These are phyloP conservation scores for Fusarium drepaniforme DNA, from an alignment of 2,329 filamentous ascomycete genomes.

Conservation along the genomic window DNA sequence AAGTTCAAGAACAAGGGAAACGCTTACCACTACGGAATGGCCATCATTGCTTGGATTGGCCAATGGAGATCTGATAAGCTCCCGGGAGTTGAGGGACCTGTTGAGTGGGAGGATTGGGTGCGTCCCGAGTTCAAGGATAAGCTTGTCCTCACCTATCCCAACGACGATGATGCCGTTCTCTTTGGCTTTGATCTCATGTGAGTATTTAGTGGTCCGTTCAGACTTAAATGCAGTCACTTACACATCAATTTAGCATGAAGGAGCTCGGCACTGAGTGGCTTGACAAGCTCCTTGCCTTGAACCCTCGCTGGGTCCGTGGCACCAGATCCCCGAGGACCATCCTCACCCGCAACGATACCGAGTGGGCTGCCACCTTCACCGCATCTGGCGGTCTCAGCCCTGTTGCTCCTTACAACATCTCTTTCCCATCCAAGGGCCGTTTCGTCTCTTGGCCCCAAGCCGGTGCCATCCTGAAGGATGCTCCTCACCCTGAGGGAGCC, in stretches of 20 bases:
- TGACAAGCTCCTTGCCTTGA: slow-evolving; percentile 59
- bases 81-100: slow-evolving; percentile 45
- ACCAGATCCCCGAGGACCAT: slow-evolving; percentile 56
- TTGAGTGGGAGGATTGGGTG: slow-evolving; percentile 56
- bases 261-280: slow-evolving; percentile 61
- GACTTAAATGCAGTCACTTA: neutral
- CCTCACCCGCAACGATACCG: slow-evolving; percentile 44
- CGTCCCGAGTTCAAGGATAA: slow-evolving; percentile 65
- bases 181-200: slow-evolving; percentile 63
- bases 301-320: slow-evolving; percentile 66
- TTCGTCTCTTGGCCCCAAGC: slow-evolving; percentile 63
- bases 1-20: slow-evolving; percentile 49
- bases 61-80: slow-evolving; percentile 47
- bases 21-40: slow-evolving; percentile 56
- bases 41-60: slow-evolving; percentile 53
- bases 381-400: slow-evolving; percentile 33
- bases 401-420: slow-evolving; percentile 35
- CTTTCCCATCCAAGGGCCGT: slow-evolving; percentile 51
- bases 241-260: slow-evolving; percentile 44
- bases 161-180: slow-evolving; percentile 68
- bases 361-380: slow-evolving; percentile 52
- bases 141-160: slow-evolving; percentile 67
- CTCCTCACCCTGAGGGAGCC: slow-evolving; percentile 28
- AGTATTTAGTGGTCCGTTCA: slow-evolving; percentile 18
- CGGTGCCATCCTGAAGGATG: slow-evolving; percentile 13